Conservation (phyloP, 2,329 filamentous ascomycete species). For the Fusarium ramigenum region DNA sequence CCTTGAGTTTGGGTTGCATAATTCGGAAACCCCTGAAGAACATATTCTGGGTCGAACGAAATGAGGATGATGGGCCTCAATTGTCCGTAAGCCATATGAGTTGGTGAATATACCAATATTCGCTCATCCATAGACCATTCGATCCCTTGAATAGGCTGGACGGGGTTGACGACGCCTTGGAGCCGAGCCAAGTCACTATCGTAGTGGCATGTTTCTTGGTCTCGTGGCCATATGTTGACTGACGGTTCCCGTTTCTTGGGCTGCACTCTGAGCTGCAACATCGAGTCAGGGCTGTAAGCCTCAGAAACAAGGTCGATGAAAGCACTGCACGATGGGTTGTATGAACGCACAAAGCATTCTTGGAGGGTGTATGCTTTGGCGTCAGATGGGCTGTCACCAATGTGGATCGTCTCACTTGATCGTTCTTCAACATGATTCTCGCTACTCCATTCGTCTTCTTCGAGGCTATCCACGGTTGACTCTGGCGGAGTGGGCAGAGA, state of each 20-base stretch:
- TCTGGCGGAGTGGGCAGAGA: slow-evolving; percentile 3
- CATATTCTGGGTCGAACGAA: slow-evolving; percentile 45
- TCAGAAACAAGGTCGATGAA: slow-evolving; percentile 66
- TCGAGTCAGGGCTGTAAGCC: slow-evolving; percentile 42
- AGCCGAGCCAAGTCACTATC: slow-evolving; percentile 36
- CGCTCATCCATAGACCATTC: slow-evolving; percentile 58
- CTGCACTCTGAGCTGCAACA: slow-evolving; percentile 55
- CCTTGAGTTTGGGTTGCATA: neutral
- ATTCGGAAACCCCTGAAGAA: slow-evolving; percentile 32
- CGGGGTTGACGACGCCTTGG: slow-evolving; percentile 49
- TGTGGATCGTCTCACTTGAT: slow-evolving; percentile 52
- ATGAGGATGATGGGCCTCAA: slow-evolving; percentile 39
- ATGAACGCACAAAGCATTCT: slow-evolving; percentile 64
- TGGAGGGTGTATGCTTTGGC: slow-evolving; percentile 59
- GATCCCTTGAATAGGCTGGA: slow-evolving; percentile 47
- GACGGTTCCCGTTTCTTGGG: slow-evolving; percentile 20
- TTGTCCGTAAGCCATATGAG: slow-evolving; percentile 10
- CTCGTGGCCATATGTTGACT: slow-evolving; percentile 40
- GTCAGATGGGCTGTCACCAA: slow-evolving; percentile 54
- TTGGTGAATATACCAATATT: slow-evolving; percentile 55
- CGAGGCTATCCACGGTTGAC: neutral
- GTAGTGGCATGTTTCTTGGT: neutral
- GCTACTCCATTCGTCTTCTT: slow-evolving; percentile 45
- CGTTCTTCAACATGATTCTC: slow-evolving; percentile 42
- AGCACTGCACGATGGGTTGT: slow-evolving; percentile 61